Conservation (phyloP, 2,329 filamentous ascomycete species). For the Neofusicoccum laricinum region DNA sequence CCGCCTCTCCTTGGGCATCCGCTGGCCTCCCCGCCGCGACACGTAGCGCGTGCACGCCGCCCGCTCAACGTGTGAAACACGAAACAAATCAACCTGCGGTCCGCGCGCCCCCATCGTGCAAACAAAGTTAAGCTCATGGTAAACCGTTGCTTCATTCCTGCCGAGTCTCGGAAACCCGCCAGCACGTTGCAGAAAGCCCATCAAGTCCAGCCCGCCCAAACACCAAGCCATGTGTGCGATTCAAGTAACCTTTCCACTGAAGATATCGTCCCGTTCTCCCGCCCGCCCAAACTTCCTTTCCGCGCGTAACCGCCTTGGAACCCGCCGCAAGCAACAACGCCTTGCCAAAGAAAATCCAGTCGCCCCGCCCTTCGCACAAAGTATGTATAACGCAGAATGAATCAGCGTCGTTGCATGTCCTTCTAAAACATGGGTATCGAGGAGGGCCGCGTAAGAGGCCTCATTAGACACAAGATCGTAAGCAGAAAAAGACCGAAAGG, state of each 20-base stretch:
- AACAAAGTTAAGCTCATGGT: neutral
- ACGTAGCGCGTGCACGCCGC: neutral
- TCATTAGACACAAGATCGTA: constrained; percentile 13
- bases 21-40: constrained; percentile 5
- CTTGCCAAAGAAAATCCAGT: constrained; percentile 6
- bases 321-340: constrained; percentile 9
- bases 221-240: constrained; percentile 9
- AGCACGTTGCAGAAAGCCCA: neutral
- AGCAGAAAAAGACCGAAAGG: constrained; percentile 2
- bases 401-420: constrained; percentile 12
- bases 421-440: constrained; percentile 18
- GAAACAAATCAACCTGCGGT: constrained; percentile 10
- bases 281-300: neutral
- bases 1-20: neutral
- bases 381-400: constrained; percentile 14
- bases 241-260: neutral
- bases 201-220: neutral
- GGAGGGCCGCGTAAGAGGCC: constrained; percentile 11
- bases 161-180: neutral
- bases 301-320: neutral
- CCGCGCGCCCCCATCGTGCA: neutral
- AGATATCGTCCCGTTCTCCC: constrained; percentile 7
- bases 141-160: constrained; percentile 6
- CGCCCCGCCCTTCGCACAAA: constrained; percentile 6
- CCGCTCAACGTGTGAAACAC: constrained; percentile 1